Evolutionary conservation across 306 rosid species (phyloP).

Genomic region (Benincasa hispida): DNA sequence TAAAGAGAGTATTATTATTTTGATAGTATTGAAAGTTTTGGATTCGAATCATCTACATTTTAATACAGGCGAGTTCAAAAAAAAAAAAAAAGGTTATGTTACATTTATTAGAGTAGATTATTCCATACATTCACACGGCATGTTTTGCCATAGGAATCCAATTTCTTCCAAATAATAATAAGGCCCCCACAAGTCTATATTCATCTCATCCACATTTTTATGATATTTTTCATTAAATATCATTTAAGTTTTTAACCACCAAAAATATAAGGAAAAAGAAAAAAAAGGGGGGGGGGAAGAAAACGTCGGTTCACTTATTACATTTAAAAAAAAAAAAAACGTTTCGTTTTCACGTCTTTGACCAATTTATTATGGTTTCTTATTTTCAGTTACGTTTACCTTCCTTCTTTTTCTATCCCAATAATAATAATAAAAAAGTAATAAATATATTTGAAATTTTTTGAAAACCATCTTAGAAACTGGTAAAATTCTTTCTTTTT

Average conservation of each 20-base stretch:
- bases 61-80: too few relatives aligned
- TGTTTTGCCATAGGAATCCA: background rate
- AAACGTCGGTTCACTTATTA: background rate
- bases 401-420: background rate
- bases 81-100: background rate
- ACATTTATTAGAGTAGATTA: background rate
- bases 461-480: too few relatives aligned
- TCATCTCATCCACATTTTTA: background rate
- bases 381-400: background rate
- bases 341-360: background rate
- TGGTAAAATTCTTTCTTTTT: too few relatives aligned
- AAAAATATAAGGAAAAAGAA: too few relatives aligned
- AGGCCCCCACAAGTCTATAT: background rate
- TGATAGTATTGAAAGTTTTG: too few relatives aligned
- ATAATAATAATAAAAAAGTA: too few relatives aligned
- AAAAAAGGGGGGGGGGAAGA: background rate
- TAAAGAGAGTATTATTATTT: too few relatives aligned
- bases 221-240: background rate
- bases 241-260: background rate
- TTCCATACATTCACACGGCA: background rate
- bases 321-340: background rate
- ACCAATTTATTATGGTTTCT: background rate
- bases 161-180: background rate
- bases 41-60: too few relatives aligned
- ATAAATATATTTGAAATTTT: too few relatives aligned